Conservation (phyloP, 192 early-diverging fungal genomes). For the Piromyces finnis region DNA sequence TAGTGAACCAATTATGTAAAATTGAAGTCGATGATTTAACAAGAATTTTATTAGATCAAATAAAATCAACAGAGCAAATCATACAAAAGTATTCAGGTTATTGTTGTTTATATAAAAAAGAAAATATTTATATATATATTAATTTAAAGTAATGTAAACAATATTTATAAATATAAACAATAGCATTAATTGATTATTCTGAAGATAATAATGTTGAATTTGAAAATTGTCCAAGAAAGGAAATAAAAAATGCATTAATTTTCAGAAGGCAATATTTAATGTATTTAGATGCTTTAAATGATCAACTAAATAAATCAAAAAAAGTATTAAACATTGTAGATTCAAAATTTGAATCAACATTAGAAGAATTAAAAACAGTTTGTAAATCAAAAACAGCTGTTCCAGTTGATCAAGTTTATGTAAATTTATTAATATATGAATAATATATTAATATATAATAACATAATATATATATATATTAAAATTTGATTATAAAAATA, state of each 20-base stretch:
- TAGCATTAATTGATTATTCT: neutral
- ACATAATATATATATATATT: neutral
- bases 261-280: slow-evolving; percentile 31
- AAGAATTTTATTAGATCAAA: neutral
- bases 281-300: slow-evolving; percentile 34
- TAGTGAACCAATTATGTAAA: neutral
- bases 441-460: neutral
- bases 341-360: slow-evolving; percentile 16
- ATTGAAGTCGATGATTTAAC: neutral
- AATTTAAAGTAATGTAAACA: too few relatives aligned
- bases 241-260: slow-evolving; percentile 12
- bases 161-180: too few relatives aligned
- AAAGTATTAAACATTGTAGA: slow-evolving; percentile 10
- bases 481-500: too few relatives aligned
- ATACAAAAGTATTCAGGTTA: neutral
- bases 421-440: slow-evolving; percentile 12
- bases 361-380: slow-evolving; percentile 23
- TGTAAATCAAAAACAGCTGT: slow-evolving; percentile 38
- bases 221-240: neutral
- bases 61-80: neutral
- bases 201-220: neutral
- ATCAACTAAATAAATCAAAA: slow-evolving; percentile 17
- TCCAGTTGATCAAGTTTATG: slow-evolving; percentile 42
- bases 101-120: neutral
- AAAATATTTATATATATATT: too few relatives aligned